Evolutionary conservation across 106 monocot species (phyloP).

Genomic region (Vanilla planifolia): DNA sequence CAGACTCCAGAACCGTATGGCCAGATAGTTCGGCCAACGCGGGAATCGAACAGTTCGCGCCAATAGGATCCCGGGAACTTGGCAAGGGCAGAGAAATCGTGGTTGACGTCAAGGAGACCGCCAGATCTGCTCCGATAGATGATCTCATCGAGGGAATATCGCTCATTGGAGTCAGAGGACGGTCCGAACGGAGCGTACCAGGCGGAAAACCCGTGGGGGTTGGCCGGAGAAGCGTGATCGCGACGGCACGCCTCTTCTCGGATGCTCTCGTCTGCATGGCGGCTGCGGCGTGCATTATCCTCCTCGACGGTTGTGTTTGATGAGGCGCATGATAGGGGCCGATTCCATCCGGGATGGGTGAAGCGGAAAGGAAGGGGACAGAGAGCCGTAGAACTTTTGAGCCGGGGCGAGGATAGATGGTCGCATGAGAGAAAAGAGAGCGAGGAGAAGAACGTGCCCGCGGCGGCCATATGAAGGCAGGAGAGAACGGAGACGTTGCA

Average conservation of each 20-base stretch:
- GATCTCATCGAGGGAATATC: slow-evolving; percentile 84
- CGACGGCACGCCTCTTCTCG: slow-evolving; percentile 71
- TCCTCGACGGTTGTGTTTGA: neutral
- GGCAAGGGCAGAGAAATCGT: slow-evolving; percentile 50
- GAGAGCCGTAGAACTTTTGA: too few relatives aligned
- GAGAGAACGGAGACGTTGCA: too few relatives aligned
- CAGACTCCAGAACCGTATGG: slow-evolving; percentile 91
- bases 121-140: slow-evolving; percentile 76
- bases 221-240: slow-evolving; percentile 14
- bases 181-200: slow-evolving; percentile 53
- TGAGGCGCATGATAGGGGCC: slow-evolving; percentile 7
- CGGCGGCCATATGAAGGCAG: slow-evolving; percentile 3
- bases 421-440: neutral
- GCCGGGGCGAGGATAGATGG: neutral
- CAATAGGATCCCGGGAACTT: slow-evolving; percentile 60
- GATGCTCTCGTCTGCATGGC: slow-evolving; percentile 79
- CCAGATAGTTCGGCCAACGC: slow-evolving; percentile 75
- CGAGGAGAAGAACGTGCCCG: neutral
- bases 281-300: slow-evolving; percentile 26
- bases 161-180: slow-evolving; percentile 20
- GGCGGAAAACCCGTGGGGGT: slow-evolving; percentile 47
- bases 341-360: neutral
- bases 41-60: slow-evolving; percentile 64
- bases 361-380: neutral
- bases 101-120: slow-evolving; percentile 71